These are phyloP conservation scores for Epichloe sibirici DNA, from an alignment of 2,329 filamentous ascomycete genomes.

Conservation along the genomic window DNA sequence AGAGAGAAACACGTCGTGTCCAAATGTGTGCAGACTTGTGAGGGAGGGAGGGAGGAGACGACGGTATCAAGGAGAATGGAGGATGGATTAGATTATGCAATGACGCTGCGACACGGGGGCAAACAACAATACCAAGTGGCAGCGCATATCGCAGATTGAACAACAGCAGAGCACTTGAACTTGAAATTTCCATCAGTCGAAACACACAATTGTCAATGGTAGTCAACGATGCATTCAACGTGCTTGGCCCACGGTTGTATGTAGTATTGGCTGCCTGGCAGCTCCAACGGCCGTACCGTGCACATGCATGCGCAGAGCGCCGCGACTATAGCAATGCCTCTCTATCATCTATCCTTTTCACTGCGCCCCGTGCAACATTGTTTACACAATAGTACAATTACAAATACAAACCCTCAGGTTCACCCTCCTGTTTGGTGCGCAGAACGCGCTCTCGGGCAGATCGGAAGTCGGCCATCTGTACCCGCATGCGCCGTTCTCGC, in stretches of 20 bases:
- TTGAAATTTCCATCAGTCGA: neutral
- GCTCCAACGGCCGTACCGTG: neutral
- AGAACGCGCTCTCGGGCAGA: conserved; percentile 85
- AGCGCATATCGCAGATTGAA: neutral
- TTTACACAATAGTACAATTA: conserved; percentile 35
- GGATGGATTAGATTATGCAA: neutral
- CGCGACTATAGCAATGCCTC: neutral
- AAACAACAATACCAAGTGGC: neutral
- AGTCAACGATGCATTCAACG: neutral
- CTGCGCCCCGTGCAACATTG: neutral
- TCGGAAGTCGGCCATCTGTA: conserved; percentile 97
- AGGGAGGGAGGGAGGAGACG: no score
- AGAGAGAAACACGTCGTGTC: neutral
- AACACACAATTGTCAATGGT: neutral
- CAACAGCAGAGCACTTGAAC: neutral
- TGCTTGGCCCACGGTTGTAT: neutral
- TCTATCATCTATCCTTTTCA: neutral
- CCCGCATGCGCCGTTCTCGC: conserved; percentile 89
- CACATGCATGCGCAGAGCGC: neutral
- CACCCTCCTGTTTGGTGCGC: conserved; percentile 97
- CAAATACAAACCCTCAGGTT: conserved; percentile 97
- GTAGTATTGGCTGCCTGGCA: no score
- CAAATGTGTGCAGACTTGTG: no score
- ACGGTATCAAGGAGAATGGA: neutral
- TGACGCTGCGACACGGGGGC: neutral